Evolutionary conservation across 176 grass and related monocot species (phyloP).

Genomic region (Cenchrus fungigraminus): DNA sequence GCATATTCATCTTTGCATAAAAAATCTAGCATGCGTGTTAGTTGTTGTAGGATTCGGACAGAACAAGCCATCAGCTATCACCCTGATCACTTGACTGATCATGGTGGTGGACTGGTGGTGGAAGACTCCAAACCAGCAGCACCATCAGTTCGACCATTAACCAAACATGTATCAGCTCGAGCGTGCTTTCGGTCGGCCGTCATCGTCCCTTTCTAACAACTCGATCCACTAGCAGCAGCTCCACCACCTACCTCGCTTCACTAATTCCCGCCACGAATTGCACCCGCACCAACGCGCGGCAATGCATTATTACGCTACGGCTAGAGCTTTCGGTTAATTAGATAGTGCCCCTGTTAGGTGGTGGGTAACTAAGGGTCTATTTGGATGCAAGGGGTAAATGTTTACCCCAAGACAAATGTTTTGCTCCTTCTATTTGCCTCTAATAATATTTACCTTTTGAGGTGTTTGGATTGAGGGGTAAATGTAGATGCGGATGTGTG

Average conservation of each 20-base stretch:
- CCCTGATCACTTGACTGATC: too few species aligned
- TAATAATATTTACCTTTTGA: too few species aligned
- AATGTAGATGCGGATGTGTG: too few species aligned
- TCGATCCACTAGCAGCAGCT: not conserved
- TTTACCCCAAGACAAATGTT: too few species aligned
- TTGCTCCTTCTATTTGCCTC: too few species aligned
- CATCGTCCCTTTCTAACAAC: constrained; percentile 23
- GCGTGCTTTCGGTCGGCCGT: not conserved
- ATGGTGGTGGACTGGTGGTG: not conserved
- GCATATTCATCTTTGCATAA: not conserved
- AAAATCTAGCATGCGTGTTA: not conserved
- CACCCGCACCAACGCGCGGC: not conserved
- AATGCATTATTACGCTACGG: not conserved
- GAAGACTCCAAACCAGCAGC: not conserved
- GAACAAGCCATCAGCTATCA: not conserved
- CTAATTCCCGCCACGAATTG: not conserved
- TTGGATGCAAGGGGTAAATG: too few species aligned
- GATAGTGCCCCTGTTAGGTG: constrained; percentile 9
- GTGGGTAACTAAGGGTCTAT: not conserved
- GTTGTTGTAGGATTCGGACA: too few species aligned
- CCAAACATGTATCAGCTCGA: not conserved
- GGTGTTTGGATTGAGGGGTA: too few species aligned
- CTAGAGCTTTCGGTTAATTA: not conserved
- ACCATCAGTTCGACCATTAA: not conserved
- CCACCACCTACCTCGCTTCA: not conserved